phyloP scores from a whole-genome alignment of 163 green algal species.

The Chlorella variabilis region DNA sequence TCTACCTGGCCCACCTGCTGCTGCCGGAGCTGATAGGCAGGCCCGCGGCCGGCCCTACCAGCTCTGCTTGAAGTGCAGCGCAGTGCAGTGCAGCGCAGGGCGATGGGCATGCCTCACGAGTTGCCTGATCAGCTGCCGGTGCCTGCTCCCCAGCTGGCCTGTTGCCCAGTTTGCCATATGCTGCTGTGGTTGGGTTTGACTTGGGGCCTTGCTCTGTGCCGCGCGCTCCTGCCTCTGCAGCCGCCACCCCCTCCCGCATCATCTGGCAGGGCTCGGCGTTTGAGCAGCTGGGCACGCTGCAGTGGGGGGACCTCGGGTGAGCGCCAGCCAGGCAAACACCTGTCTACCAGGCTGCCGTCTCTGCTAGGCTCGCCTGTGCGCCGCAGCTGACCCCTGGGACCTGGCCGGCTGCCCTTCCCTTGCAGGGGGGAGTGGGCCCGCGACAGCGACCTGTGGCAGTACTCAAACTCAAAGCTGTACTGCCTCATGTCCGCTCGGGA shows the following conservation, averaged over 20 bases:
- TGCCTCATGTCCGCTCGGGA: constrained; percentile 12
- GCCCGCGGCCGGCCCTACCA: too few species aligned
- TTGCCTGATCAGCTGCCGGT: too few species aligned
- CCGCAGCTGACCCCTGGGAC: too few species aligned
- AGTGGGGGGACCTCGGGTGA: constrained; percentile 29
- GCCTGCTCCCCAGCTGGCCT: too few species aligned
- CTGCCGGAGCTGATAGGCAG: constrained; percentile 13
- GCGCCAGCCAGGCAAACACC: neutral
- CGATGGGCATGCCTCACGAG: too few species aligned
- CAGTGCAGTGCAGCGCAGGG: too few species aligned
- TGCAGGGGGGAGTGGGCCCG: constrained; percentile 28
- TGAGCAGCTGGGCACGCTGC: constrained; percentile 33
- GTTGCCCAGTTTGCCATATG: too few species aligned
- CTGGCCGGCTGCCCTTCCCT: too few species aligned
- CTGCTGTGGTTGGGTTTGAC: too few species aligned
- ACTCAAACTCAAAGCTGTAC: constrained; percentile 16
- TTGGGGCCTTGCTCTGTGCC: too few species aligned
- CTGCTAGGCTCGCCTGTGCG: neutral
- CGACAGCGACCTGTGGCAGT: constrained; percentile 22
- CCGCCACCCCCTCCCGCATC: constrained; percentile 24
- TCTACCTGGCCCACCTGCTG: constrained; percentile 35
- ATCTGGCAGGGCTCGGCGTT: constrained; percentile 25
- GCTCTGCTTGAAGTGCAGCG: too few species aligned
- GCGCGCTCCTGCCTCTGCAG: constrained; percentile 14
- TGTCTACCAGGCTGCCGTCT: neutral